Conservation (phyloP, 331 rosid species). For the Quercus phellos region DNA sequence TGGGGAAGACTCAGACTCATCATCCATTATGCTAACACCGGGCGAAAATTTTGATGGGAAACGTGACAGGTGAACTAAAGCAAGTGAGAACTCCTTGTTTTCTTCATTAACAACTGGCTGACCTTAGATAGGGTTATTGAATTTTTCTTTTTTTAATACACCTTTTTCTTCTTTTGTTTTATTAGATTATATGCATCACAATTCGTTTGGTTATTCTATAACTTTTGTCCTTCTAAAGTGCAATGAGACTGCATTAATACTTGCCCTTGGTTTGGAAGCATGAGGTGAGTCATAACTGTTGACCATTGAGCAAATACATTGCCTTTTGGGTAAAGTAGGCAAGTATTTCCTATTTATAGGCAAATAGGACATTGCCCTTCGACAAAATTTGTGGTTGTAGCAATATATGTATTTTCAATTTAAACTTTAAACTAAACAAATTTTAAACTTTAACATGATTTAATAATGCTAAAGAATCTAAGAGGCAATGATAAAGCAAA, state of each 20-base stretch:
- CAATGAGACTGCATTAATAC: background rate
- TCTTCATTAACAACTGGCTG: constrained; percentile 6
- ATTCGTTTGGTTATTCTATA: background rate
- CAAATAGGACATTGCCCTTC: no score
- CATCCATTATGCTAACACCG: constrained; percentile 35
- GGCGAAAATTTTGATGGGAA: constrained; percentile 52
- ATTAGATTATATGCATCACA: background rate
- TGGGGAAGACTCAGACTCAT: constrained; percentile 43
- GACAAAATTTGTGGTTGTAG: no score
- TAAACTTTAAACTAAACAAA: background rate
- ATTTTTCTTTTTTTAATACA: background rate
- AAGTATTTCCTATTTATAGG: background rate
- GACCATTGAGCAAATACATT: background rate
- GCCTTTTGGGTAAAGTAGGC: background rate
- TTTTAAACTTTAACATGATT: background rate
- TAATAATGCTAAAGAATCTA: background rate
- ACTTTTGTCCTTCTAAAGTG: background rate
- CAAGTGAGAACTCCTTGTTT: constrained; percentile 90
- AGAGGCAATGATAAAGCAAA: background rate
- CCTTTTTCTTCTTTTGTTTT: background rate
- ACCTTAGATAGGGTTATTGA: background rate
- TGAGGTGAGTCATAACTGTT: background rate
- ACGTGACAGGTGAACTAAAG: constrained; percentile 96
- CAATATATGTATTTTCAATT: no score
- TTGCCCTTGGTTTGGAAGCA: background rate